phyloP scores from a whole-genome alignment of 2,329 filamentous ascomycete genomes.

The Periglandula ipomoeae region DNA sequence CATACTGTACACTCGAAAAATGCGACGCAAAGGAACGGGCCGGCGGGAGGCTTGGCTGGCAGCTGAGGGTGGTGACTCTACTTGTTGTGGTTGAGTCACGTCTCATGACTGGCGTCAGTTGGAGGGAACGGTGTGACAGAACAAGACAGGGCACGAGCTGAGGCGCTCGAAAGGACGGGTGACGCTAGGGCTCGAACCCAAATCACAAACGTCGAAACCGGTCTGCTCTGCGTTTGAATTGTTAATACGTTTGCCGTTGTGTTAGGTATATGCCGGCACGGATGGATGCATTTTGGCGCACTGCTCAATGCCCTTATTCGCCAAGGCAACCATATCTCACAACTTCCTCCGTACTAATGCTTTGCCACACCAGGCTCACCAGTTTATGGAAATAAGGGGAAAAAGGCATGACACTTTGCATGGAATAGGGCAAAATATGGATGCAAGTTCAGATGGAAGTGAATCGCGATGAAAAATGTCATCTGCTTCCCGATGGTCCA shows the following conservation, averaged over 20 bases:
- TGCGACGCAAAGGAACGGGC: background rate
- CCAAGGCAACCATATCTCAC: too few species aligned
- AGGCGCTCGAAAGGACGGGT: constrained; percentile 4
- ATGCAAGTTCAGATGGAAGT: background rate
- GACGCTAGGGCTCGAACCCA: constrained; percentile 4
- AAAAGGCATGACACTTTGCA: too few species aligned
- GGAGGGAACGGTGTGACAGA: constrained; percentile 1
- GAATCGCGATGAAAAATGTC: background rate
- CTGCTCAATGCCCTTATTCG: too few species aligned
- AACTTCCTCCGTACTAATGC: too few species aligned
- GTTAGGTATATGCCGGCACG: too few species aligned
- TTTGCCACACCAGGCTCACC: too few species aligned
- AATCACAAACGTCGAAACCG: background rate
- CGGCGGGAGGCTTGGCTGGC: background rate
- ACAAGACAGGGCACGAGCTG: background rate
- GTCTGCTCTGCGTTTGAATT: too few species aligned
- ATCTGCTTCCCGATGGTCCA: background rate
- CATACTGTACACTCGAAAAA: background rate
- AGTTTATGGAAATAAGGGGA: too few species aligned
- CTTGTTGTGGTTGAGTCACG: background rate
- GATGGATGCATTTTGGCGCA: too few species aligned
- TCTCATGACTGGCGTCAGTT: constrained; percentile 1
- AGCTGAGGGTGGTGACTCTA: background rate
- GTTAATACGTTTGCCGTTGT: too few species aligned
- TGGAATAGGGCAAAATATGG: background rate